phyloP scores from a whole-genome alignment of 1,139 yeast genomes.

The Hyphopichia burtonii region DNA sequence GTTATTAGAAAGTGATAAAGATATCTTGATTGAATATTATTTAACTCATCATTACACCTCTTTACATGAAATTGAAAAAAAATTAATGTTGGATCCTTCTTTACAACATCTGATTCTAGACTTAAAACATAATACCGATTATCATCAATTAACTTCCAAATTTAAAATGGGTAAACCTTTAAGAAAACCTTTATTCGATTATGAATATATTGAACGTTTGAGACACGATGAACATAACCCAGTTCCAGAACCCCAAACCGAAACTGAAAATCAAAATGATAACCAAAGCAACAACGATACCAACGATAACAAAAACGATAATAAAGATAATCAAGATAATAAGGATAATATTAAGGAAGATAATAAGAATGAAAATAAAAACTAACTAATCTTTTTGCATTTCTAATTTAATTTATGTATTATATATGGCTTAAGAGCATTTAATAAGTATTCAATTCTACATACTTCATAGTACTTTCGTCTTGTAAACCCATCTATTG shows the following conservation, averaged over 20 bases:
- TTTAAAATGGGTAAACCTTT: conserved; percentile 29
- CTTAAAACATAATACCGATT: conserved; percentile 15
- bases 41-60: conserved; percentile 37
- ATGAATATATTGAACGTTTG: conserved; percentile 23
- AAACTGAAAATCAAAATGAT: neutral
- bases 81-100: conserved; percentile 20
- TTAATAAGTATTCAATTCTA: no score
- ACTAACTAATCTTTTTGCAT: neutral
- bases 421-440: no score
- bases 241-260: neutral
- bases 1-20: conserved; percentile 32
- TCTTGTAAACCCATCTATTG: no score
- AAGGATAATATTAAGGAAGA: neutral
- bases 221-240: neutral
- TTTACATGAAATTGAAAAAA: conserved; percentile 35
- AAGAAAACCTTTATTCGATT: conserved; percentile 30
- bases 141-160: conserved; percentile 21
- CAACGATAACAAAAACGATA: neutral
- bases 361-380: neutral
- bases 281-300: neutral
- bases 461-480: no score
- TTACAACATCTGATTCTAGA: conserved; percentile 17
- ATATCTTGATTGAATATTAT: conserved; percentile 40
- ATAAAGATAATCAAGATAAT: neutral
- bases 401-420: no score